A percentile compares a stretch with the other conserved stretches of the same genome.
These are phyloP conservation scores for Pleurotus cornucopiae DNA, from an alignment of 768 basidiomycete species.

Conservation along the genomic window DNA sequence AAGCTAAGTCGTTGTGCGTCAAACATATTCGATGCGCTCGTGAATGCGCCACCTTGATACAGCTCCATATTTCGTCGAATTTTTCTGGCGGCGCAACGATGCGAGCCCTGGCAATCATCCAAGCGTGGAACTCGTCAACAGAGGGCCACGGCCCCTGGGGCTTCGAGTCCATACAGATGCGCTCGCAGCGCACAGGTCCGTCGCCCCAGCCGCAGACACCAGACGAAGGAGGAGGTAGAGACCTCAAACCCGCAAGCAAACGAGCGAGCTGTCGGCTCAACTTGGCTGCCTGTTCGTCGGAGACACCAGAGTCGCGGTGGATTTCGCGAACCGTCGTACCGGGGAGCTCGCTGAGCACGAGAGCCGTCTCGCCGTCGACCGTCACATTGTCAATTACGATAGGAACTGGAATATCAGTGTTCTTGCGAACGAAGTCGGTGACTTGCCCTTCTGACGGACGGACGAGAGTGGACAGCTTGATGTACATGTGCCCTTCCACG, in stretches of 20 bases:
- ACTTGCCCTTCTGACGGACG: slow-evolving; percentile 11
- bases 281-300: not conserved
- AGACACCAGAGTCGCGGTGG: slow-evolving; percentile 1
- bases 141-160: slow-evolving; percentile 10
- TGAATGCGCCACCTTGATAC: slow-evolving; percentile 8
- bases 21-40: slow-evolving; percentile 13
- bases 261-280: slow-evolving; percentile 9
- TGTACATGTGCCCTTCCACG: slow-evolving; percentile 12
- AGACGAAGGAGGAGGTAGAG: slow-evolving; percentile 5
- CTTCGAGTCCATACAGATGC: not conserved
- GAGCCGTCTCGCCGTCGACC: slow-evolving; percentile 4
- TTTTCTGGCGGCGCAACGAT: slow-evolving; percentile 4
- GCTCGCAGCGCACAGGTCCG: not conserved
- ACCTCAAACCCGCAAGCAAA: slow-evolving; percentile 8
- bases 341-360: slow-evolving; percentile 12
- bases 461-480: slow-evolving; percentile 8
- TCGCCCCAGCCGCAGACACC: not conserved
- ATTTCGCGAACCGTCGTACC: slow-evolving; percentile 8
- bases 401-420: slow-evolving; percentile 12
- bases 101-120: not conserved
- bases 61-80: slow-evolving; percentile 4
- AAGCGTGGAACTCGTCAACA: slow-evolving; percentile 9
- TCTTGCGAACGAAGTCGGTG: slow-evolving; percentile 7
- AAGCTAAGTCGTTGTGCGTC: slow-evolving; percentile 31
- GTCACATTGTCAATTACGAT: slow-evolving; percentile 13